Evolutionary conservation across 1,139 yeast species (phyloP), one percentile per base, ranked within the genome.

Genomic region (Pichia sp.): DNA sequence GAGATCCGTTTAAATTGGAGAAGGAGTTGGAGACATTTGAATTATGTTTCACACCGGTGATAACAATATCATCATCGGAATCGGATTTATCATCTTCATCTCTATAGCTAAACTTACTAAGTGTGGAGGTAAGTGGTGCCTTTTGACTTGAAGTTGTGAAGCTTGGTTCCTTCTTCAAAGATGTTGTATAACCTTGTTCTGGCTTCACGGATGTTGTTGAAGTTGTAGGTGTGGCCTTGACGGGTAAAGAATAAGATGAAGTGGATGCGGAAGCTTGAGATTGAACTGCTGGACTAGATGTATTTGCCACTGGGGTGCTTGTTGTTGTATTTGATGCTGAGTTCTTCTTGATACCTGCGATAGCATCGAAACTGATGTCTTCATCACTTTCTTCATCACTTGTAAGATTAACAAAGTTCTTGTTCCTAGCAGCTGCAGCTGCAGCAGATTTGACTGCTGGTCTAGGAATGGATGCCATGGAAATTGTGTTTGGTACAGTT

Each of bases 61-160:
- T 51, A n/a, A 48, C 36, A 10, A 56, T 50, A 38, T 57, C 60
- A 38, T 55, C 41, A 21, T 46, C 44, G 8, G 37, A 19, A 12
- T 33, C 42, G 10, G 36, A 34, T 30, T 44, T 34, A n/a, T 45
- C 51, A 38, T 49, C 51, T 2, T 42, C 22, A 42, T 49, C 52
- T 43, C 49, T 50, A 37, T 48, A 38, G 4, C 45, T 21, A 33
- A 48, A 50, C 22, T 41, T 45, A 21, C 33, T 40, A 18, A 50
- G 44, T 18, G 38, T 4, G 5, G 46, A 33, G 7, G 38, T 34
- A 20, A n/a, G 15, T 6, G 15, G 10, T 4, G 27, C 22, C 6
- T 12, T 3, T 11, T 14, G 32, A 21, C 27, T 15, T 17, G 31
- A 8, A 15, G 27, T 20, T 6, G 22, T 18, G 10, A 21, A 40